These are phyloP conservation scores for Arachis stenosperma DNA, from an alignment of 306 rosid genomes.

Conservation along the genomic window DNA sequence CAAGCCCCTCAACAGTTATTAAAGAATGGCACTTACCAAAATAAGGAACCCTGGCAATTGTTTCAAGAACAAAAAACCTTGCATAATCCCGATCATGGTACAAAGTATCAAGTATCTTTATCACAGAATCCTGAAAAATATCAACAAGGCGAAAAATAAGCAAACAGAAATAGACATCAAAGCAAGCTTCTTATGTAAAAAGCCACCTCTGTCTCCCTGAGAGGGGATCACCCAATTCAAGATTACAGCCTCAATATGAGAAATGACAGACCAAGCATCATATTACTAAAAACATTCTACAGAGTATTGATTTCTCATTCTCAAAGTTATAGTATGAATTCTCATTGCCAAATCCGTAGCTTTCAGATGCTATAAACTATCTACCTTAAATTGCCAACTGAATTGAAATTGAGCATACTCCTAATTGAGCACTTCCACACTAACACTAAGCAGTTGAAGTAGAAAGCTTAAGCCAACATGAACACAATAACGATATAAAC, in stretches of 20 bases:
- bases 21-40: conserved; percentile 64
- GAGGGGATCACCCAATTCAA: neutral
- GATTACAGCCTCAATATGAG: conserved; percentile 5
- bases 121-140: conserved; percentile 84
- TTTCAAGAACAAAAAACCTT: conserved; percentile 92
- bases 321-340: neutral
- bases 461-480: neutral
- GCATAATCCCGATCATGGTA: conserved; percentile 84
- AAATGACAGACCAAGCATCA: neutral
- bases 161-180: conserved; percentile 7
- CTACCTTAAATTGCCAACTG: neutral
- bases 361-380: neutral
- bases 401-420: neutral
- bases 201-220: conserved; percentile 7
- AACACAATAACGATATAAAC: neutral
- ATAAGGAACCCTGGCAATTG: conserved; percentile 98
- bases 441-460: conserved; percentile 8
- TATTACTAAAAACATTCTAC: neutral
- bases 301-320: neutral
- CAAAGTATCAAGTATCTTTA: conserved; percentile 76
- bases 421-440: neutral
- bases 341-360: neutral
- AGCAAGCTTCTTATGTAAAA: neutral
- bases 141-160: conserved; percentile 29
- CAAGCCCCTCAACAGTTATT: neutral